Evolutionary conservation across 2,329 filamentous ascomycete genomes (phyloP).

Genomic region (Cercospora sp.): DNA sequence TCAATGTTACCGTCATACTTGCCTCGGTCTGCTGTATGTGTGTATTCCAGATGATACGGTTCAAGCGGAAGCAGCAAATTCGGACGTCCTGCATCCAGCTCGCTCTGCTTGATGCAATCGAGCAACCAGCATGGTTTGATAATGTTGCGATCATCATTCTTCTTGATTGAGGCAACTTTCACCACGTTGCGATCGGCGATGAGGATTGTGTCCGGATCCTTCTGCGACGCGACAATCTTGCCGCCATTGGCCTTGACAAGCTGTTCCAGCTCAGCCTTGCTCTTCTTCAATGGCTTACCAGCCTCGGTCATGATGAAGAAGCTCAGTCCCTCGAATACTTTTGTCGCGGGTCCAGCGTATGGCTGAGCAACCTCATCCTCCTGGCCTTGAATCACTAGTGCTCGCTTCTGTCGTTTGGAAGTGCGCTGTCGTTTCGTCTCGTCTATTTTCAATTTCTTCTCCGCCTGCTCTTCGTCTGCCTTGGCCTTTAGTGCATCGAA

Average conservation of each 20-base stretch:
- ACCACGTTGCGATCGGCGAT: conserved; percentile 77
- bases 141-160: conserved; percentile 68
- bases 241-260: conserved; percentile 84
- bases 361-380: conserved; percentile 52
- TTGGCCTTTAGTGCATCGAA: conserved; percentile 70
- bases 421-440: conserved; percentile 63
- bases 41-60: conserved; percentile 70
- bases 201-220: conserved; percentile 64
- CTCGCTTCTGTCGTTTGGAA: conserved; percentile 61
- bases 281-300: conserved; percentile 66
- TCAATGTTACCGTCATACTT: conserved; percentile 67
- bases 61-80: conserved; percentile 66
- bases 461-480: conserved; percentile 68
- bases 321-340: conserved; percentile 71
- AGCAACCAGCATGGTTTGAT: conserved; percentile 79
- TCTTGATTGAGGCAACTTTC: conserved; percentile 80
- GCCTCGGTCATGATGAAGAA: conserved; percentile 83
- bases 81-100: conserved; percentile 48
- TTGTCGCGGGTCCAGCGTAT: conserved; percentile 59
- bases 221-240: conserved; percentile 71
- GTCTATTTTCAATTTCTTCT: conserved; percentile 74
- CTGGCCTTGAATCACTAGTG: conserved; percentile 72
- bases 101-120: conserved; percentile 69
- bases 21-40: conserved; percentile 56
- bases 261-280: conserved; percentile 75